phyloP scores from a whole-genome alignment of 352 stramenopile genomes.

The Globisporangium emineosum region DNA sequence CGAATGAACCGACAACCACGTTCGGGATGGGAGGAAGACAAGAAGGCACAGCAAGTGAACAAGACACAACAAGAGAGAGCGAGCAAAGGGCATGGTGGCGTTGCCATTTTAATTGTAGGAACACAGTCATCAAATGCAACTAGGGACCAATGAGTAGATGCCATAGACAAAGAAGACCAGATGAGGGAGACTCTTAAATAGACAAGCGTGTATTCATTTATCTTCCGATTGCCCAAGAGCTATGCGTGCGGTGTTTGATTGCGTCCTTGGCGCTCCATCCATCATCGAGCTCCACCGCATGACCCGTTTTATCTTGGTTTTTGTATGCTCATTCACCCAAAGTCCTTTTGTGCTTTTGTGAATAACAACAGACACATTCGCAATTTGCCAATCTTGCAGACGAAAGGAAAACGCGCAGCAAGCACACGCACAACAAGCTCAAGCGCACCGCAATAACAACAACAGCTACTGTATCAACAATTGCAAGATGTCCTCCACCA shows the following conservation, averaged over 20 bases:
- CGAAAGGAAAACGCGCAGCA: slow-evolving; percentile 8
- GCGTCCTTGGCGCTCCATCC: neutral
- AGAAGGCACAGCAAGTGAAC: slow-evolving; percentile 11
- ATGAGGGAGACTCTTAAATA: slow-evolving; percentile 8
- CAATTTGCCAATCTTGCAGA: neutral
- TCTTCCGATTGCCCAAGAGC: neutral
- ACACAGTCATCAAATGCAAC: neutral
- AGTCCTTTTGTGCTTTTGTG: slow-evolving; percentile 15
- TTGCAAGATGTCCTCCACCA: slow-evolving; percentile 8
- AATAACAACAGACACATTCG: slow-evolving; percentile 13
- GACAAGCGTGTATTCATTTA: slow-evolving; percentile 14
- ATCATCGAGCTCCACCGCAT: slow-evolving; percentile 1
- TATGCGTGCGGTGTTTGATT: neutral
- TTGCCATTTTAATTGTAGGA: slow-evolving; percentile 10
- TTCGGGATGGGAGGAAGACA: neutral
- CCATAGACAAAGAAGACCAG: slow-evolving; percentile 5
- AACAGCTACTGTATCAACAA: neutral
- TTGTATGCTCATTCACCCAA: slow-evolving; percentile 36
- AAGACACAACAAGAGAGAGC: neutral
- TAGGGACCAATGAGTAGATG: slow-evolving; percentile 2
- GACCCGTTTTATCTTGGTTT: slow-evolving; percentile 30
- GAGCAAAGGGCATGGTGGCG: neutral
- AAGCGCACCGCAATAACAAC: neutral
- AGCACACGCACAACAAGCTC: neutral
- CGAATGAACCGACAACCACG: neutral